These are phyloP conservation scores for Paecilomyces fulvus DNA, from an alignment of 2,329 filamentous ascomycete species.

Conservation along the genomic window DNA sequence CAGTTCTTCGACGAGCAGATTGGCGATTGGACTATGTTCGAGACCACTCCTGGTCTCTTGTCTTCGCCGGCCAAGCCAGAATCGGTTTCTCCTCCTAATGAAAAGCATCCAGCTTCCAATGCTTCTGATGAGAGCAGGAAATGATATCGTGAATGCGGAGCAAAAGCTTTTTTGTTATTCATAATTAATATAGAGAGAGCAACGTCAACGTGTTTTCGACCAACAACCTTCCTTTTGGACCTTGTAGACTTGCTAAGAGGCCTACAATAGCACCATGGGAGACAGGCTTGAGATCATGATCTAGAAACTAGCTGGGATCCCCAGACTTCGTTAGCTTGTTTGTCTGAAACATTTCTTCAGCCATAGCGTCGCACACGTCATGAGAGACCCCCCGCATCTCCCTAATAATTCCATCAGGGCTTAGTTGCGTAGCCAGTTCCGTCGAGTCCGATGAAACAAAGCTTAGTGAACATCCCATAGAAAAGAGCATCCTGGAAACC, in stretches of 20 bases:
- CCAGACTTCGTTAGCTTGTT: background rate
- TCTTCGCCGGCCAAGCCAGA: background rate
- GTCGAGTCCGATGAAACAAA: background rate
- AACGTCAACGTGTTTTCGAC: background rate
- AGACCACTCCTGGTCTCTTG: conserved; percentile 5
- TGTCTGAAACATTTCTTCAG: background rate
- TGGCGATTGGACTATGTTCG: conserved; percentile 40
- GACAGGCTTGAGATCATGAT: background rate
- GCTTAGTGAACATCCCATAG: background rate
- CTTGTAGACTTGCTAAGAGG: too few relatives aligned
- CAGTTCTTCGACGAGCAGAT: conserved; percentile 52
- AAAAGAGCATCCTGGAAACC: background rate
- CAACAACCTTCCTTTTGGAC: too few relatives aligned
- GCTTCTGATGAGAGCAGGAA: background rate
- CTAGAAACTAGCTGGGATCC: background rate
- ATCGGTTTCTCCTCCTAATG: conserved; percentile 1
- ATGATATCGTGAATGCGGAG: background rate
- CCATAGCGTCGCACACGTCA: background rate
- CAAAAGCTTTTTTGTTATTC: background rate
- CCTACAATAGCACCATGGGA: background rate
- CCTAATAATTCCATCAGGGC: background rate
- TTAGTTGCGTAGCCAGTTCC: background rate
- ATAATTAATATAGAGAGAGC: background rate
- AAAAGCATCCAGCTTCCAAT: background rate
- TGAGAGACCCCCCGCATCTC: background rate